These are phyloP conservation scores for Dactylis glomerata DNA, from an alignment of 176 grass and related monocot genomes.

Conservation along the genomic window DNA sequence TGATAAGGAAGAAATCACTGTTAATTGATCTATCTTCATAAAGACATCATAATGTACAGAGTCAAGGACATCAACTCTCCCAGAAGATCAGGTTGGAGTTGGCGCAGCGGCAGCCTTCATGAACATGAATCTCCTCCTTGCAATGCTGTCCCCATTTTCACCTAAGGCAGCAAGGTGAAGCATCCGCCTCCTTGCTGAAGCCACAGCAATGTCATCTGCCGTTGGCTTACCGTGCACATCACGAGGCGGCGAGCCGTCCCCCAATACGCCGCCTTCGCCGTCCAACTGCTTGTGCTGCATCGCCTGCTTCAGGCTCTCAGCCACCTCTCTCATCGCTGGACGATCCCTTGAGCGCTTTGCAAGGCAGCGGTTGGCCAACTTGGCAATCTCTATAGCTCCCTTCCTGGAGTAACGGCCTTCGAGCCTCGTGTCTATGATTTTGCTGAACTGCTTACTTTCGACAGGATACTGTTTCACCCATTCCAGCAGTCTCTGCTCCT, in stretches of 20 bases:
- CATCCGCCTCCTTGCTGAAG: constrained; percentile 63
- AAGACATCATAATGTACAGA: constrained; percentile 1
- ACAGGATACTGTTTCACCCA: constrained; percentile 64
- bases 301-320: constrained; percentile 39
- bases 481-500: constrained; percentile 67
- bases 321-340: constrained; percentile 58
- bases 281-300: constrained; percentile 45
- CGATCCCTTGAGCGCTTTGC: constrained; percentile 58
- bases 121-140: constrained; percentile 57
- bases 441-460: constrained; percentile 39
- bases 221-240: constrained; percentile 23
- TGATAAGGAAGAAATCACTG: not conserved
- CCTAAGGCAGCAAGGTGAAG: constrained; percentile 65
- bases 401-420: constrained; percentile 50
- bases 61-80: not conserved
- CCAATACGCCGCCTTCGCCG: constrained; percentile 12
- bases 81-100: constrained; percentile 29
- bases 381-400: constrained; percentile 47
- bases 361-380: constrained; percentile 59
- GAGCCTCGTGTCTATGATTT: constrained; percentile 62
- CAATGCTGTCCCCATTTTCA: constrained; percentile 54
- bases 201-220: constrained; percentile 29
- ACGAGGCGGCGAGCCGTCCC: constrained; percentile 26
- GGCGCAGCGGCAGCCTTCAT: constrained; percentile 42
- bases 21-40: not conserved